Evolutionary conservation across 2,329 filamentous ascomycete genomes (phyloP), one percentile per base, ranked within the genome.

Genomic region (Davidsoniella neocaledoniae): DNA sequence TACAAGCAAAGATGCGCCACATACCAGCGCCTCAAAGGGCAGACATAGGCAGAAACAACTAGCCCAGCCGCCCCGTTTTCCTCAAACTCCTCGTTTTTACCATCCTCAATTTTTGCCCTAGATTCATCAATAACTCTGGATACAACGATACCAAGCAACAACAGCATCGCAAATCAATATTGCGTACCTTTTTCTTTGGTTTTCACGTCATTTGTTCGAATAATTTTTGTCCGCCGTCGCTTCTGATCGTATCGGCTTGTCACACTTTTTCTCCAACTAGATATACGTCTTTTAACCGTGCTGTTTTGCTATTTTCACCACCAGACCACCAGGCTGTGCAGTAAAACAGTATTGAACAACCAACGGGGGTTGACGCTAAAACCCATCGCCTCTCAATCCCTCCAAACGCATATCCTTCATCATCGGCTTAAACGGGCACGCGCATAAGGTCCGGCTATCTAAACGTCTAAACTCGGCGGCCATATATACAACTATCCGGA

Each of bases 401-500:
- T 38, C 16, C 44, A 46, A 46, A 46, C 44, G 44, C 44, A 46
- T 46, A 46, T 46, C 37, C 38, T 37, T 19, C 33, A 4, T 43
- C 40, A 23, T 43, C 26, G 16, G 19, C 29, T 49, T 42, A 33
- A 41, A 40, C 40, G 23, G 26, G 33, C 36, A 46, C 16, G 19
- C 19, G 19, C 25, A 46, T 46, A 46, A 39, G 25, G 14, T 38
- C 44, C 19, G 44, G 33, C 37, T 46, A 46, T 46, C 33, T 33
- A 43, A 25, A 33, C 17, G 12, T 19, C n/a, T 21, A 6, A 40
- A 44, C 25, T 33, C 29, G 12, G 29, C 12, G 29, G 12, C 29
- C 8, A 33, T 33, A 41, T 52, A 52, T 49, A 42, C 38, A 16
- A 42, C 26, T 52, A 52, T 52, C 50, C 46, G 46, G 46, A 33